Conservation (phyloP, 2,329 filamentous ascomycete genomes). For the Clarireedia sp. region DNA sequence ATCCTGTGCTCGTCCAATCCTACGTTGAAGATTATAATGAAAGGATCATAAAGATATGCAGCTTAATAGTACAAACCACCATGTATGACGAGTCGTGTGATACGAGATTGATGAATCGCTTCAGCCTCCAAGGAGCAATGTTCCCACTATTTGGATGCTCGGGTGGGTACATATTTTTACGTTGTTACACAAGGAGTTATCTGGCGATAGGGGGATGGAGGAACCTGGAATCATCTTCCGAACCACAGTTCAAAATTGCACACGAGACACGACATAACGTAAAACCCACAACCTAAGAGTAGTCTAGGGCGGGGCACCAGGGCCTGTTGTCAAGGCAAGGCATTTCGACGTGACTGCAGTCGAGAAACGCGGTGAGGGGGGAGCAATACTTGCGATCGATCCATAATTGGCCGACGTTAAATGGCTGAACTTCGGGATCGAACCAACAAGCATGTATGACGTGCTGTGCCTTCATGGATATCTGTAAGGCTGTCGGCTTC, state of each 20-base stretch:
- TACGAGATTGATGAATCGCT: conserved; percentile 13
- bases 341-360: conserved; percentile 3
- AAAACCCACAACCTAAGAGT: not conserved
- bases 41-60: not conserved
- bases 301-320: not conserved
- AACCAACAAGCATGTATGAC: not conserved
- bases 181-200: not conserved
- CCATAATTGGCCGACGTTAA: not conserved
- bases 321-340: not conserved
- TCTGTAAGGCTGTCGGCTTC: conserved; percentile 15
- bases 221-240: not conserved
- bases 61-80: not conserved
- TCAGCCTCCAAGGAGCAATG: conserved; percentile 2
- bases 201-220: not conserved
- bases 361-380: conserved; percentile 7
- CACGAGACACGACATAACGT: conserved; percentile 7
- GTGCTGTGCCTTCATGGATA: conserved; percentile 3
- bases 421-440: not conserved
- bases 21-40: not conserved
- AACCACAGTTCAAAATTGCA: not conserved
- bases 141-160: not conserved
- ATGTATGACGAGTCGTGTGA: conserved; percentile 16
- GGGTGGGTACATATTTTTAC: not conserved
- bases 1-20: not conserved
- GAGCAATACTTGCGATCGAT: not conserved